Conservation (phyloP, 2,329 filamentous ascomycete species). For the Westerdykella aurantiaca region DNA sequence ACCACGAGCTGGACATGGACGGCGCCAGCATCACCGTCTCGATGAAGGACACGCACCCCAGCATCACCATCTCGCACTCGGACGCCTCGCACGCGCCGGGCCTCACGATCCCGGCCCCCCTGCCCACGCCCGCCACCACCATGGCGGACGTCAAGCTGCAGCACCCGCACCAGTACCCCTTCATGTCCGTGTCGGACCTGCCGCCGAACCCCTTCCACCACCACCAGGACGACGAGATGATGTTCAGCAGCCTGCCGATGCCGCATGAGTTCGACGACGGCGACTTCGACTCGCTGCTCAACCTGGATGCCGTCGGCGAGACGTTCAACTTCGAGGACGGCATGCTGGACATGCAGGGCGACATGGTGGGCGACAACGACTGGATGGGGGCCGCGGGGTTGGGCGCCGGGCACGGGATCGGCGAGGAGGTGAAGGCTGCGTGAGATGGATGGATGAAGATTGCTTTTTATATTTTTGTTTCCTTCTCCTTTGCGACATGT, state of each 20-base stretch:
- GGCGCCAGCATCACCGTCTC: neutral
- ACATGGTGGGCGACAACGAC: constrained; percentile 13
- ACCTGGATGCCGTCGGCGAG: constrained; percentile 38
- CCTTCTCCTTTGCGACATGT: too few species aligned
- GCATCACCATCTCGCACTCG: constrained; percentile 24
- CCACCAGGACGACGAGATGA: constrained; percentile 30
- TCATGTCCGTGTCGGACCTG: constrained; percentile 6
- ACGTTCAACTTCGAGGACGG: constrained; percentile 31
- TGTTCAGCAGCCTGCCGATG: constrained; percentile 32
- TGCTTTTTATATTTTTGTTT: too few species aligned
- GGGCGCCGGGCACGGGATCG: neutral
- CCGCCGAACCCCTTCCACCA: constrained; percentile 6
- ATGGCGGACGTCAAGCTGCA: neutral
- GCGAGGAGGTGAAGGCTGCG: constrained; percentile 5
- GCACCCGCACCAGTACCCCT: constrained; percentile 6
- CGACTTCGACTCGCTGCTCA: constrained; percentile 38
- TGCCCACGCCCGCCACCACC: neutral
- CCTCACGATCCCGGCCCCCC: neutral
- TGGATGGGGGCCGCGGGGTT: constrained; percentile 10
- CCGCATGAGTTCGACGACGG: constrained; percentile 37
- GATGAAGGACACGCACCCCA: neutral
- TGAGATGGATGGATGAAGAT: neutral
- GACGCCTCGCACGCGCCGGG: constrained; percentile 5
- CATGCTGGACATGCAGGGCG: constrained; percentile 12
- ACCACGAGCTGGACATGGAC: constrained; percentile 21